phyloP scores from a whole-genome alignment of 305 asterid genomes.

The Rubia occidens region DNA sequence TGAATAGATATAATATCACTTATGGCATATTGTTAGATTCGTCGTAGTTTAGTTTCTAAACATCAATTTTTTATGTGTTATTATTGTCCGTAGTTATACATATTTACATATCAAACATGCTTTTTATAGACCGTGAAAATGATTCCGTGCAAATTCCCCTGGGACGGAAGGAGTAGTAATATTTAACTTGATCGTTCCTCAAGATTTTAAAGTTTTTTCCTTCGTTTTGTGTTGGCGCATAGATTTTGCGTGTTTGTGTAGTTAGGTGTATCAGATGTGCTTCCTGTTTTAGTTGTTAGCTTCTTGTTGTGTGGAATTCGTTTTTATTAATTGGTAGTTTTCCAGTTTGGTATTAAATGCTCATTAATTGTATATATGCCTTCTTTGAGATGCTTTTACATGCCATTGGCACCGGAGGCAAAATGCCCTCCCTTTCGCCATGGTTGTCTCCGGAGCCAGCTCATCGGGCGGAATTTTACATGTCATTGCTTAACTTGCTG shows the following conservation, averaged over 20 bases:
- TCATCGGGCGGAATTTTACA: background rate
- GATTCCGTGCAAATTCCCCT: too few species aligned
- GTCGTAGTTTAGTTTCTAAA: too few species aligned
- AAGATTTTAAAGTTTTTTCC: background rate
- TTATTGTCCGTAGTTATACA: too few species aligned
- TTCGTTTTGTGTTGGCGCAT: background rate
- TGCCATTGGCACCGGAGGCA: too few species aligned
- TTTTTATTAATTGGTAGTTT: background rate
- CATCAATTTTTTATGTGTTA: too few species aligned
- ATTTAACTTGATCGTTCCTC: constrained; percentile 1
- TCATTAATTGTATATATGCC: background rate
- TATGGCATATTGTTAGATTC: too few species aligned
- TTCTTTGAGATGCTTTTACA: background rate
- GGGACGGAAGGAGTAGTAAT: too few species aligned
- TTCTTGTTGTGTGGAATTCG: background rate
- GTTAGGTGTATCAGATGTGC: constrained; percentile 3
- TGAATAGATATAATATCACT: too few species aligned
- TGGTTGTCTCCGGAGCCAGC: too few species aligned
- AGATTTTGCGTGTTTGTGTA: background rate
- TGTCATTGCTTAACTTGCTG: background rate
- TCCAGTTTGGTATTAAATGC: background rate
- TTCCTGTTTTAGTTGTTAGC: background rate
- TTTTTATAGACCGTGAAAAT: too few species aligned
- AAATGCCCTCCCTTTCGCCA: too few species aligned
- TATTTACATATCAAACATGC: too few species aligned